phyloP scores from a whole-genome alignment of 768 basidiomycete genomes.

The Suillus variegatus region DNA sequence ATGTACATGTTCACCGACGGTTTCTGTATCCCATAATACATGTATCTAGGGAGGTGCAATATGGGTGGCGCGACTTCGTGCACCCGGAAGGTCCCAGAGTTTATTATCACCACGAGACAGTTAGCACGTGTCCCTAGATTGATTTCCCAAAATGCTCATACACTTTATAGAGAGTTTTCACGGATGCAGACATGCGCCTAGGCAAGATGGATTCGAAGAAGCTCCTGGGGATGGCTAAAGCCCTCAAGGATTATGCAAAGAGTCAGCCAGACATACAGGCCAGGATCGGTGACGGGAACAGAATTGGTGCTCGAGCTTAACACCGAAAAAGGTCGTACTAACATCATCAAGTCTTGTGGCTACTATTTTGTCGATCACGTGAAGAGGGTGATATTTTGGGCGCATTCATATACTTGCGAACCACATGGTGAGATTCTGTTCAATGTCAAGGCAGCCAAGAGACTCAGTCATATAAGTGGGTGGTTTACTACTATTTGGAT shows the following conservation, averaged over 20 bases:
- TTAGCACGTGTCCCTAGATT: slow-evolving; percentile 5
- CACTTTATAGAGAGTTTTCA: slow-evolving; percentile 10
- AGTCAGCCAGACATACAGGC: neutral
- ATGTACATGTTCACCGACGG: neutral
- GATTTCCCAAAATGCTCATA: neutral
- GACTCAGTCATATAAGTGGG: slow-evolving; percentile 14
- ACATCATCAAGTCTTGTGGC: slow-evolving; percentile 6
- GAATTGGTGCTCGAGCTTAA: slow-evolving; percentile 14
- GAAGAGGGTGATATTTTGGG: slow-evolving; percentile 13
- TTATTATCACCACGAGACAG: slow-evolving; percentile 24
- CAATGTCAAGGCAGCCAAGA: slow-evolving; percentile 14
- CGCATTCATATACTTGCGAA: slow-evolving; percentile 4
- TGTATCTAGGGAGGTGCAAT: neutral
- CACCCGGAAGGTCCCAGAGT: slow-evolving; percentile 29
- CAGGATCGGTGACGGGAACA: neutral
- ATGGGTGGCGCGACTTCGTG: slow-evolving; percentile 40
- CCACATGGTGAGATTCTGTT: slow-evolving; percentile 6
- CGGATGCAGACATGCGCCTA: slow-evolving; percentile 11
- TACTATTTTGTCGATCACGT: slow-evolving; percentile 14
- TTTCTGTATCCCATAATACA: neutral
- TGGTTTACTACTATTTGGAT: neutral
- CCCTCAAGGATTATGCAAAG: neutral
- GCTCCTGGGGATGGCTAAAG: neutral
- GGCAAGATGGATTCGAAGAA: neutral
- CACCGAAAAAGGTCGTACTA: neutral